Conservation (phyloP, 495 filamentous ascomycete genomes). For the Aspergillus carlsbadensis region DNA sequence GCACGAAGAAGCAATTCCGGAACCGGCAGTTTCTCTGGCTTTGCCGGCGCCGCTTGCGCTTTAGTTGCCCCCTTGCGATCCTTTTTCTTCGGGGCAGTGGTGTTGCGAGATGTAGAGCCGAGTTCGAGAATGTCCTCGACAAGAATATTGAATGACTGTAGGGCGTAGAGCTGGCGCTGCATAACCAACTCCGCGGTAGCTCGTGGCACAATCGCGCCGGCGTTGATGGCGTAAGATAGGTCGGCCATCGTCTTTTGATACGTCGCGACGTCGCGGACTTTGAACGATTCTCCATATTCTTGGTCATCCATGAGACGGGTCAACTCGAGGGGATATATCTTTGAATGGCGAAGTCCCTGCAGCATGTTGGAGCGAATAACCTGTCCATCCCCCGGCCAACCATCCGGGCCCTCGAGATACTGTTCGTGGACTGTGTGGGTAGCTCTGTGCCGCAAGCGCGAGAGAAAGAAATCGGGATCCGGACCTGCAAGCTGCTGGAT, state of each 20-base stretch:
- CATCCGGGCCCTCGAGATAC: not conserved
- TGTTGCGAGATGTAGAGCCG: slow-evolving; percentile 20
- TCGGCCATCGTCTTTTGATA: slow-evolving; percentile 14
- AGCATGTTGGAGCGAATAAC: not conserved
- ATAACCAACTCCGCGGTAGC: slow-evolving; percentile 32
- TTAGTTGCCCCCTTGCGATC: slow-evolving; percentile 18
- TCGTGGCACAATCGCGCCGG: slow-evolving; percentile 24
- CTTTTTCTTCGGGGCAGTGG: slow-evolving; percentile 5
- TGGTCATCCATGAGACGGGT: slow-evolving; percentile 25
- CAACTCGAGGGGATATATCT: not conserved
- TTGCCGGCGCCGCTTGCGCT: not conserved
- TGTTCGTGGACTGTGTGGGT: not conserved
- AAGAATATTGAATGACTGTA: slow-evolving; percentile 21
- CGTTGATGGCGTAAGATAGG: slow-evolving; percentile 12
- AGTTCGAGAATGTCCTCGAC: slow-evolving; percentile 35
- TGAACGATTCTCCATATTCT: slow-evolving; percentile 18
- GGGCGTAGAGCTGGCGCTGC: slow-evolving; percentile 22
- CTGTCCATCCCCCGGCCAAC: not conserved
- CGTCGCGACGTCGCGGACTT: not conserved
- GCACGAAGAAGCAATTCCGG: slow-evolving; percentile 16
- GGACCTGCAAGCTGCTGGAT: slow-evolving; percentile 31
- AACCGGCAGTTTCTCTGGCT: not conserved
- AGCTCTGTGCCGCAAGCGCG: slow-evolving; percentile 31
- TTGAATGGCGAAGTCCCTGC: slow-evolving; percentile 17
- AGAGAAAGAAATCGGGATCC: slow-evolving; percentile 28